Percentiles rank a stretch among this genome's conserved stretches.
Conservation (phyloP, 805 yeast genomes). For the Clavispora phyllophila region DNA sequence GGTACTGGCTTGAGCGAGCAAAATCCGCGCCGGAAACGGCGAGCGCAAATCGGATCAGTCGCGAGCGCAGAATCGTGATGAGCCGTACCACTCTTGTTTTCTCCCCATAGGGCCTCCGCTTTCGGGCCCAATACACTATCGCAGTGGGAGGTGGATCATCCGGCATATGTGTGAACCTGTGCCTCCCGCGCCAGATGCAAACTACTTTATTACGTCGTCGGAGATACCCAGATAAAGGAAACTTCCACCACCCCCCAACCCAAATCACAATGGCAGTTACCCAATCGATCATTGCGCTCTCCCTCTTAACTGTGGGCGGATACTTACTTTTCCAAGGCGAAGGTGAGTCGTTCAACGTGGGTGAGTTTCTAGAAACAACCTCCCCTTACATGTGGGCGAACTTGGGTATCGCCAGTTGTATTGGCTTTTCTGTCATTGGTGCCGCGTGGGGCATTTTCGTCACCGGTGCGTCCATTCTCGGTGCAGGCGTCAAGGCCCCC, state of each 20-base stretch:
- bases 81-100: too few species aligned
- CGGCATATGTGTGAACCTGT: conserved; percentile 6
- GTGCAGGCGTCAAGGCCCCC: conserved; percentile 98
- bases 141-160: too few species aligned
- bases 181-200: conserved; percentile 4
- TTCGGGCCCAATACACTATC: too few species aligned
- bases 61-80: too few species aligned
- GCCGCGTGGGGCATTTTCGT: conserved; percentile 99
- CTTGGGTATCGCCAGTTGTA: conserved; percentile 83
- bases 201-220: conserved; percentile 4
- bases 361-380: conserved; percentile 74
- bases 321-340: conserved; percentile 82
- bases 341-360: conserved; percentile 89
- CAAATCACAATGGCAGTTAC: conserved; percentile 14
- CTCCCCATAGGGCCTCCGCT: too few species aligned
- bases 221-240: conserved; percentile 4
- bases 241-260: background rate
- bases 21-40: too few species aligned
- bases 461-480: conserved; percentile 89
- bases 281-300: conserved; percentile 24
- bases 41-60: too few species aligned
- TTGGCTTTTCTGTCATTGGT: conserved; percentile 91
- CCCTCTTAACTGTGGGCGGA: conserved; percentile 40
- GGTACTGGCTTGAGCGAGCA: too few species aligned
- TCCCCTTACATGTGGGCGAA: conserved; percentile 98